Conservation (phyloP, 495 filamentous ascomycete genomes). For the Pseudotulostoma volvatum region DNA sequence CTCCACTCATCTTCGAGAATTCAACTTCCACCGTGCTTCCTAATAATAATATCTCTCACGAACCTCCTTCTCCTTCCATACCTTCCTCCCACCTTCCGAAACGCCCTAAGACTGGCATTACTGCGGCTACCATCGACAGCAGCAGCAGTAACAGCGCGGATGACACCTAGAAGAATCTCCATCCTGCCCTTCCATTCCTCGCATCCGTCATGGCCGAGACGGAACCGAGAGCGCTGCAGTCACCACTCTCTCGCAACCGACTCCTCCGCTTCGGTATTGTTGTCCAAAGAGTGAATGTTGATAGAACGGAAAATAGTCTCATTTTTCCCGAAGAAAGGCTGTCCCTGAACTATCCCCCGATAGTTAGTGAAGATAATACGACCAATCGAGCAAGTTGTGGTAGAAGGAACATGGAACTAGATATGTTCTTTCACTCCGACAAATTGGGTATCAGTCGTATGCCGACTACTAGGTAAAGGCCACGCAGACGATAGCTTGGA, state of each 20-base stretch:
- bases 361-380: no score
- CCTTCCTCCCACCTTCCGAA: conserved; percentile 49
- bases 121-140: conserved; percentile 7
- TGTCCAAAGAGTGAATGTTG: no score
- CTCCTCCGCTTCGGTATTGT: conserved; percentile 49
- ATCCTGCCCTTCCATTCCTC: conserved; percentile 7
- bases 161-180: conserved; percentile 3
- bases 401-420: no score
- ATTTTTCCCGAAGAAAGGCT: no score
- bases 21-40: conserved; percentile 7
- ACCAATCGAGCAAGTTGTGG: no score
- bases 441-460: no score
- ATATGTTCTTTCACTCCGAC: no score
- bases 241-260: conserved; percentile 22
- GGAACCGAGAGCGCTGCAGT: conserved; percentile 16
- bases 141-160: no score
- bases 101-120: conserved; percentile 34
- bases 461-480: no score
- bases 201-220: conserved; percentile 14
- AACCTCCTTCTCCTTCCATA: conserved; percentile 41
- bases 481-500: no score
- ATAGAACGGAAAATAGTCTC: no score
- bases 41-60: conserved; percentile 20
- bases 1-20: conserved; percentile 43
- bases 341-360: no score